phyloP scores from a whole-genome alignment of 2,329 filamentous ascomycete genomes.

The Hymenoscyphus linearis region DNA sequence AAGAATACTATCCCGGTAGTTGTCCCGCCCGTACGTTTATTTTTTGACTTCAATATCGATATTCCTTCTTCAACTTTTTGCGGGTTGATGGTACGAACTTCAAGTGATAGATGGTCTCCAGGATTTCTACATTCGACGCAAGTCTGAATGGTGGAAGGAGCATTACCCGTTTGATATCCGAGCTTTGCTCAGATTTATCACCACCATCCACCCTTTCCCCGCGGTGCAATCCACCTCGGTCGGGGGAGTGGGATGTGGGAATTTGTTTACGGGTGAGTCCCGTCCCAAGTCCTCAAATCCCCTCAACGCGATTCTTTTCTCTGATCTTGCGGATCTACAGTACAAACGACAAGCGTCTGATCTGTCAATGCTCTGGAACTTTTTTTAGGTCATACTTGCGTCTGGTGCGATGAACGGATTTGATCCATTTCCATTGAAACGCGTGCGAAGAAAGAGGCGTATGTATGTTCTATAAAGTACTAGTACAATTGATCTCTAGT shows the following conservation, averaged over 20 bases:
- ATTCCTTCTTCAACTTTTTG: background rate
- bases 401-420: background rate
- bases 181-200: background rate
- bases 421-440: no score
- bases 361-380: background rate
- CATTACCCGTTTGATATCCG: background rate
- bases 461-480: no score
- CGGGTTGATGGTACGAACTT: background rate
- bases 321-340: slow-evolving; percentile 4
- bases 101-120: background rate
- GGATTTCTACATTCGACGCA: background rate
- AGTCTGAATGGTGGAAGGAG: background rate
- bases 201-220: background rate
- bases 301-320: background rate
- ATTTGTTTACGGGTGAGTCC: background rate
- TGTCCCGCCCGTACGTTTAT: background rate
- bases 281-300: background rate
- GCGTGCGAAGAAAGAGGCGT: no score
- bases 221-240: background rate
- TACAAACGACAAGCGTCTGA: slow-evolving; percentile 10
- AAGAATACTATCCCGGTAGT: background rate
- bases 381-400: slow-evolving; percentile 9
- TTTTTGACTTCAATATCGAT: background rate
- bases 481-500: no score
- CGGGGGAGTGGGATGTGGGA: background rate